These are phyloP conservation scores for Gonium pectorale DNA, from an alignment of 139 green algal genomes.

Conservation along the genomic window DNA sequence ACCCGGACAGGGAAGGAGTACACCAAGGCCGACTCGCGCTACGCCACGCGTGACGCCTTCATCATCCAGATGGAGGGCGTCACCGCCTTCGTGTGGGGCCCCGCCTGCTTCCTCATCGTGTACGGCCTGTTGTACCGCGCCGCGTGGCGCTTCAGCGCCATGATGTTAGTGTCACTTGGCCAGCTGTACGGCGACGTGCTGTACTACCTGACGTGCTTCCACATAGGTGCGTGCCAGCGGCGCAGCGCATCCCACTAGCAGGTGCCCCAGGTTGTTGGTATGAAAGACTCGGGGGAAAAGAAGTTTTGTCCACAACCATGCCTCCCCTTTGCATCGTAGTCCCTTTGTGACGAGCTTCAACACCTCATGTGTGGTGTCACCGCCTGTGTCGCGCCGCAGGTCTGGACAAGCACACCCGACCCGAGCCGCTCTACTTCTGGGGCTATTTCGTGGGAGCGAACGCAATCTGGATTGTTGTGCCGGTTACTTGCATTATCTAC, in stretches of 20 bases:
- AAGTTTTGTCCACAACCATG: too few relatives aligned
- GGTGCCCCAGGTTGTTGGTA: too few relatives aligned
- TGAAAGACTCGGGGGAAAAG: too few relatives aligned
- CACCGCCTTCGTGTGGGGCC: conserved; percentile 87
- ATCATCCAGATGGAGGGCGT: conserved; percentile 87
- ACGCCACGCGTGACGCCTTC: conserved; percentile 88
- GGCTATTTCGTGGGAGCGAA: conserved; percentile 83
- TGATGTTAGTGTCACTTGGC: conserved; percentile 82
- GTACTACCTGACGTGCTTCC: conserved; percentile 86
- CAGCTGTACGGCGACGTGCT: conserved; percentile 93
- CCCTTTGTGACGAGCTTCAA: too few relatives aligned
- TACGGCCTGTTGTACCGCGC: conserved; percentile 63
- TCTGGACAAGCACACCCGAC: conserved; percentile 65
- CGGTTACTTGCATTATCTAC: conserved; percentile 52
- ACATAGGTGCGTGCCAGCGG: conserved; percentile 67
- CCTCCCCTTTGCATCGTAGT: not conserved
- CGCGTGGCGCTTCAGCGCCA: conserved; percentile 75
- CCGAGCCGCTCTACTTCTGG: conserved; percentile 92
- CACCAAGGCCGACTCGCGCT: conserved; percentile 88
- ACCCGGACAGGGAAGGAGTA: conserved; percentile 97
- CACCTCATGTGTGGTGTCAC: too few relatives aligned
- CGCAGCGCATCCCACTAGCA: not conserved
- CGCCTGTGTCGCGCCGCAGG: too few relatives aligned
- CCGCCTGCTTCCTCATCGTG: conserved; percentile 74
- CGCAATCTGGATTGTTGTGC: conserved; percentile 62